Evolutionary conservation across 1,284 basidiomycete genomes (phyloP).

Genomic region (Tausonia pullulans): DNA sequence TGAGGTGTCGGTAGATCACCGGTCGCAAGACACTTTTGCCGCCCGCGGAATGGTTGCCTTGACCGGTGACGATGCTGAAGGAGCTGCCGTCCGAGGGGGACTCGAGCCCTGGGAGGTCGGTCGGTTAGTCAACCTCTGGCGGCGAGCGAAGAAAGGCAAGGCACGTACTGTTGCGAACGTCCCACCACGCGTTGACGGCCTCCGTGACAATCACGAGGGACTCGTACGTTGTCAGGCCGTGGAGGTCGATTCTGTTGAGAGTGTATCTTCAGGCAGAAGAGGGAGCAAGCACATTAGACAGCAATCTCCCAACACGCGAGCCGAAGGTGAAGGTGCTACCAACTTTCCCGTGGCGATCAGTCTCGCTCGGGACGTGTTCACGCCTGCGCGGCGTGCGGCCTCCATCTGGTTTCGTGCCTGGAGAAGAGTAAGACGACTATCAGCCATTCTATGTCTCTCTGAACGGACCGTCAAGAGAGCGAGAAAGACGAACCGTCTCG

Average conservation of each 20-base stretch:
- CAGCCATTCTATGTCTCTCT: not conserved
- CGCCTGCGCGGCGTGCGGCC: too few species aligned
- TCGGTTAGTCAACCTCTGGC: too few species aligned
- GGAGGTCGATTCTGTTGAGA: constrained; percentile 2
- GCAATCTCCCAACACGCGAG: not conserved
- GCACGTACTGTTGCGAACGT: not conserved
- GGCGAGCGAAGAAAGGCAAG: not conserved
- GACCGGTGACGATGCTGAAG: constrained; percentile 5
- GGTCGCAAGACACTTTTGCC: constrained; percentile 1
- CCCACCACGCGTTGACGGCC: constrained; percentile 6
- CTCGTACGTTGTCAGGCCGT: constrained; percentile 9
- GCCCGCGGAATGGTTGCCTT: not conserved
- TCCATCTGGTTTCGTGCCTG: too few species aligned
- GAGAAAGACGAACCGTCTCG: not conserved
- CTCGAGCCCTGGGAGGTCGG: too few species aligned
- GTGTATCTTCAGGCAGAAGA: not conserved
- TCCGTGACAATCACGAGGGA: constrained; percentile 2
- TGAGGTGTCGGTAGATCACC: not conserved
- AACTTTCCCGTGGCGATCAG: not conserved
- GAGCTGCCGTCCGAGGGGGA: not conserved
- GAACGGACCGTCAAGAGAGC: not conserved
- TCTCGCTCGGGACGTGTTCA: not conserved
- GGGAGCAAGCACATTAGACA: not conserved
- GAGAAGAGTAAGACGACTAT: not conserved
- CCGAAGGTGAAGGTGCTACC: not conserved